Evolutionary conservation across 495 filamentous ascomycete species (phyloP), one percentile per base, ranked within the genome.

Genomic region (Rhypophila decipiens): DNA sequence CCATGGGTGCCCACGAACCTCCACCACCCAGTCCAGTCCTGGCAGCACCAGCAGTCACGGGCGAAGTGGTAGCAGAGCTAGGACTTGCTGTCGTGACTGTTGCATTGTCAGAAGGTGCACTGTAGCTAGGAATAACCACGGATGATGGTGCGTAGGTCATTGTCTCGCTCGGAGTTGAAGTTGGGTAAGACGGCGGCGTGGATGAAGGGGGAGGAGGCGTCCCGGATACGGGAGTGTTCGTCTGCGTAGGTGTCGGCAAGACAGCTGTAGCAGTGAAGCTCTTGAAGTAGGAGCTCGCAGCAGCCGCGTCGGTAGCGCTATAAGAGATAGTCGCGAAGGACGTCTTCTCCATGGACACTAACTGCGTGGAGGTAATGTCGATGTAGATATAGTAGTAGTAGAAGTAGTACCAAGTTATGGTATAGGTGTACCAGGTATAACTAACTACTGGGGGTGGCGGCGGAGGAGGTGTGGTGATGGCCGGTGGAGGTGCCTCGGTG

Each of bases 371-470:
- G 8, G 37, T 33, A n/a, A 33, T 20, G 22, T 27, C 38, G 37
- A 42, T 23, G 23, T 41, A 19, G 17, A 15, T 41, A 17, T 33
- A 49, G 37, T 42, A 49, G 22, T 49, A 49, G 37, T 49, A 42
- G 12, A 24, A 49, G 46, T 49, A 49, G 23, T 31, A 41, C 24
- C 24, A 42, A 1, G 43, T 46, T 24, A 18, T 2, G 3, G 45
- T 49, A 17, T 24, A 41, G 5, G 46, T 49, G 37, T 42, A 49
- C 46, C 46, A 49, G 4, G 19, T 23, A 27, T 49, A 49, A 13
- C 21, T 38, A 27, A 34, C 24, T n/a, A 48, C 19, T 2, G 18
- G 17, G 20, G 33, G 18, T 12, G 10, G 33, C 2, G 18, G 21
- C 1, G 44, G 44, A 4, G 33, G 7, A 2, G 18, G 13, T n/a